Conservation (phyloP, 1,284 basidiomycete genomes). For the Cutaneotrichosporon mucoides region DNA sequence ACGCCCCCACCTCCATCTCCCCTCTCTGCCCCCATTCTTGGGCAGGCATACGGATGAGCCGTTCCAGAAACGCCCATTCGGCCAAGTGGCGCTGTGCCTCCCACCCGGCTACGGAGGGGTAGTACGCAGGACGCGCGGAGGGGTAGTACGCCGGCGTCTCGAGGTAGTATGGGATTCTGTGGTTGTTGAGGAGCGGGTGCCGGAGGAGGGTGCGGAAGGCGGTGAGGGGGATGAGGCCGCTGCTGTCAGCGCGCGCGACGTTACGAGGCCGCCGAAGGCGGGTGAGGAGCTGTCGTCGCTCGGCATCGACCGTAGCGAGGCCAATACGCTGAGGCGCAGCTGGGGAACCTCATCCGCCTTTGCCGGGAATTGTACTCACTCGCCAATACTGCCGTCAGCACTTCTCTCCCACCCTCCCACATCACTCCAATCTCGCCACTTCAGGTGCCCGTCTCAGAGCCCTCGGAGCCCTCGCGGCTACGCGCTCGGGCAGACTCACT, state of each 20-base stretch:
- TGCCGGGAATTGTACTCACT: constrained; percentile 1
- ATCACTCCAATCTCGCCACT: too few species aligned
- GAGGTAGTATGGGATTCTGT: constrained; percentile 13
- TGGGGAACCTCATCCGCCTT: too few species aligned
- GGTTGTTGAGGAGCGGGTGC: constrained; percentile 1
- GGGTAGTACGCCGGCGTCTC: constrained; percentile 11
- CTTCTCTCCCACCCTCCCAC: too few species aligned
- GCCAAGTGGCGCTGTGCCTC: neutral
- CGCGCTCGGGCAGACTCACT: constrained; percentile 1
- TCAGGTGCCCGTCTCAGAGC: too few species aligned
- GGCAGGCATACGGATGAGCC: constrained; percentile 3
- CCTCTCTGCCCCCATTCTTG: neutral
- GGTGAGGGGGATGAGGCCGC: constrained; percentile 10
- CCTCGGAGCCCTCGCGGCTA: too few species aligned
- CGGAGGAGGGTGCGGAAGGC: constrained; percentile 11
- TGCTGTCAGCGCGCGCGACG: neutral
- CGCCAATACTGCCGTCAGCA: constrained; percentile 9
- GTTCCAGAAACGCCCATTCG: constrained; percentile 14
- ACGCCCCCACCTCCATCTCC: neutral
- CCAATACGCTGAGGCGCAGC: too few species aligned
- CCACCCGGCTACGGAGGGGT: neutral
- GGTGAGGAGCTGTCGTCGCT: too few species aligned
- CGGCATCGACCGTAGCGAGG: neutral
- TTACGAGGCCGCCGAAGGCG: too few species aligned
- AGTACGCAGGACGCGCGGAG: neutral